Percentiles rank a stretch among this genome's conserved stretches.
These are phyloP conservation scores for Ephemerocybe angulata DNA, from an alignment of 768 basidiomycete species.

Conservation along the genomic window DNA sequence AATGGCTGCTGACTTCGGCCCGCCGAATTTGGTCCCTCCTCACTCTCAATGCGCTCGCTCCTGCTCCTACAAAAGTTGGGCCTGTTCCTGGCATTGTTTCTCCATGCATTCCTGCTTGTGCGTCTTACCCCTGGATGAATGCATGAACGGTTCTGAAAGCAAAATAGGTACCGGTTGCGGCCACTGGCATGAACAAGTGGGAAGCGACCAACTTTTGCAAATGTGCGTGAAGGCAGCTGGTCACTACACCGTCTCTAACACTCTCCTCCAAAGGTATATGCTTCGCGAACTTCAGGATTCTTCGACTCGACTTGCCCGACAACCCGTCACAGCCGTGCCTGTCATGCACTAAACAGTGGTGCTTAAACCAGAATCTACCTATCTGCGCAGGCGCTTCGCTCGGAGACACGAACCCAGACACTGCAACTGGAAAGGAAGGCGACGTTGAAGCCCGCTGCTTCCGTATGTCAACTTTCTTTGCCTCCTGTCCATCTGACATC, in stretches of 20 bases:
- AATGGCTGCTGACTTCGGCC: background rate
- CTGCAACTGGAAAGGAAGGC: conserved; percentile 91
- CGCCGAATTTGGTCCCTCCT: conserved; percentile 10
- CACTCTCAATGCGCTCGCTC: conserved; percentile 20
- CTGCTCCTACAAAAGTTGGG: background rate
- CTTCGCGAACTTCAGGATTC: conserved; percentile 85
- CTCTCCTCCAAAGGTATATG: conserved; percentile 72
- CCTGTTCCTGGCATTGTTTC: background rate
- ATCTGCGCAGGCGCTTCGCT: conserved; percentile 80
- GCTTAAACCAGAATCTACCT: conserved; percentile 82
- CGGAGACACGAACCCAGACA: conserved; percentile 88
- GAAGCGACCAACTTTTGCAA: conserved; percentile 90
- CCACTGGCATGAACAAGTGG: conserved; percentile 61
- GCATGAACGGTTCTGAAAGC: conserved; percentile 16
- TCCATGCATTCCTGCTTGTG: background rate
- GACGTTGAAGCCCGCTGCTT: conserved; percentile 96
- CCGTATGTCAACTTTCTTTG: conserved; percentile 52
- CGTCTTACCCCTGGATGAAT: background rate
- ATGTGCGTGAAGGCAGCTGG: conserved; percentile 44
- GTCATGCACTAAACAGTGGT: conserved; percentile 94
- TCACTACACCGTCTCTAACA: conserved; percentile 7
- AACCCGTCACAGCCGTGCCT: conserved; percentile 88
- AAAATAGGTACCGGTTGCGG: conserved; percentile 30
- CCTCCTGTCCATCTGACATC: background rate
- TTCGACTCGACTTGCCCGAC: conserved; percentile 75